Base-by-base conservation (phyloP, 1,284 basidiomycete genomes). In the Marasmius fiardii region DNA sequence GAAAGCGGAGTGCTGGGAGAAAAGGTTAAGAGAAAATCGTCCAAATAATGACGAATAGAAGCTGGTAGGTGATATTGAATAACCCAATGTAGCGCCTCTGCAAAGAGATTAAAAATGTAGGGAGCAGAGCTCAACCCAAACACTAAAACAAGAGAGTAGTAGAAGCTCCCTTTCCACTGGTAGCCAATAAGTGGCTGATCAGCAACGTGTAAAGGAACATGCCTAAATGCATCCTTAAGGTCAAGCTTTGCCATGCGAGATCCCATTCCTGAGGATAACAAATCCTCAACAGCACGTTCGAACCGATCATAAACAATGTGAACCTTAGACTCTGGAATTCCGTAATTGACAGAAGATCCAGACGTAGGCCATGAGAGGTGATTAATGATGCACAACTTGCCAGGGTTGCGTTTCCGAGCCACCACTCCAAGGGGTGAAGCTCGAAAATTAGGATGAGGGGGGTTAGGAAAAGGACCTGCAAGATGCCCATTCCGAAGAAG, bases 21-120 rank as follows among this genome's bases (percentile, higher is more conserved):
- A 44, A 63, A 63, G 34, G 57, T 56, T 14, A 53, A 23, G 18
- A 56, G 51, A 44, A 64, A 64, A 52, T 63, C 59, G 41, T 65
- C 61, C 4, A 63, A 52, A n/a, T n/a, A 65, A 34, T 65, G 63
- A 24, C 56, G 58, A 28, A 65, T 47, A 11, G 20, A 23, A 39
- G 61, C 60, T 1, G 66, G 62, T 49, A 69, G 55, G 54, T 68
- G 66, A 10, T 58, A 55, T 10, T 53, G 43, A 55, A 72, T 61
- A 39, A n/a, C n/a, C n/a, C n/a, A n/a, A n/a, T n/a, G n/a, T n/a
- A n/a, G n/a, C n/a, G n/a, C n/a, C n/a, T n/a, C n/a, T n/a, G n/a
- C n/a, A n/a, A n/a, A n/a, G n/a, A n/a, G n/a, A n/a, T n/a, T n/a
- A n/a, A n/a, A n/a, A n/a, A n/a, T n/a, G n/a, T n/a, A n/a, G n/a